Conservation (phyloP, 352 stramenopile species). For the Phytophthora hibernalis region DNA sequence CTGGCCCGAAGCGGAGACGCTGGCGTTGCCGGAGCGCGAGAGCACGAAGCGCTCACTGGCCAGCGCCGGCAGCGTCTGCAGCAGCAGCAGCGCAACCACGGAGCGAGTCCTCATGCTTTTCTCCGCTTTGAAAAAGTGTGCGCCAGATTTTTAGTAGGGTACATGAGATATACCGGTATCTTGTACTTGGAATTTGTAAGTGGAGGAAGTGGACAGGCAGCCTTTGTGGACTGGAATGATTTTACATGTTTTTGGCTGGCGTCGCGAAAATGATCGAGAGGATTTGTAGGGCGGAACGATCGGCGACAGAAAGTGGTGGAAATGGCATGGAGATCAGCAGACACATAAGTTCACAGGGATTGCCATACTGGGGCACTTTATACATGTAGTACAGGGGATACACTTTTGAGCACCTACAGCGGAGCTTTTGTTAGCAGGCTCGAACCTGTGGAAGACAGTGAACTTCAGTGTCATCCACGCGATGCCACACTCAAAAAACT, state of each 20-base stretch:
- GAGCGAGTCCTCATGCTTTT: constrained; percentile 15
- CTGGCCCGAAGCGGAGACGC: constrained; percentile 4
- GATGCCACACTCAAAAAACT: constrained; percentile 20
- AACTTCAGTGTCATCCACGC: constrained; percentile 11
- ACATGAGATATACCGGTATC: constrained; percentile 5
- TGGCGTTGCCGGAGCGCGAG: constrained; percentile 24
- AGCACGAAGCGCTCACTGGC: constrained; percentile 41
- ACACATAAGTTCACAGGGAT: too few relatives aligned
- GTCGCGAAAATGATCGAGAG: constrained; percentile 26
- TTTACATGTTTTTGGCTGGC: constrained; percentile 34
- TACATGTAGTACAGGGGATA: too few relatives aligned
- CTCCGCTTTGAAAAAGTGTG: constrained; percentile 1
- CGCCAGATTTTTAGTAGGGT: background rate
- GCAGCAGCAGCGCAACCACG: constrained; percentile 10
- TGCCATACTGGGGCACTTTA: background rate
- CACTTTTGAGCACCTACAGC: too few relatives aligned
- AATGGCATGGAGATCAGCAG: background rate
- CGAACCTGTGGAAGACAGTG: too few relatives aligned
- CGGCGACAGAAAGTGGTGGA: background rate
- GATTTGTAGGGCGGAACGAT: constrained; percentile 24
- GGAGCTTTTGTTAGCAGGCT: background rate
- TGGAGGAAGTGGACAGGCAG: constrained; percentile 16
- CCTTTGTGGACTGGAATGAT: constrained; percentile 9
- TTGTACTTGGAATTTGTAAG: constrained; percentile 28
- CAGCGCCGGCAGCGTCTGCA: constrained; percentile 9